Conservation (phyloP, 2,329 filamentous ascomycete genomes). For the Dothideomycetes sp. region DNA sequence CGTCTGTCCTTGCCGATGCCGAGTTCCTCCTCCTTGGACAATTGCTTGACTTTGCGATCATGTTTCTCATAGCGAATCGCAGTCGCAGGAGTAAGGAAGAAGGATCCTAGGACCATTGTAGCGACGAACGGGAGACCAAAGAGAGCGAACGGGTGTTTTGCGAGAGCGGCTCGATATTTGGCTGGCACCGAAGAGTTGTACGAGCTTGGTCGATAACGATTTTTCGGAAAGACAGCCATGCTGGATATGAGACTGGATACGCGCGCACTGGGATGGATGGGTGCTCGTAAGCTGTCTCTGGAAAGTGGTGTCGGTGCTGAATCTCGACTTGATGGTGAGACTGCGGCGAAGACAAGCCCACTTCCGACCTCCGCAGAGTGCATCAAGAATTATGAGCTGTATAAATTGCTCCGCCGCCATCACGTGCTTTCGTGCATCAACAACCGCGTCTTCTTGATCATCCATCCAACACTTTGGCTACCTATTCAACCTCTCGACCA, state of each 20-base stretch:
- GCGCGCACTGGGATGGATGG: no score
- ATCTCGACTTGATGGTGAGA: no score
- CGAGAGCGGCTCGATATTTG: constrained; percentile 65
- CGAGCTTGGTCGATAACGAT: constrained; percentile 53
- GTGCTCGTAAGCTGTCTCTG: no score
- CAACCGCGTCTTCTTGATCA: constrained; percentile 7
- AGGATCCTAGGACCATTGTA: constrained; percentile 84
- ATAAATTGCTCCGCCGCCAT: no score
- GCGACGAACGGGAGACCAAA: constrained; percentile 90
- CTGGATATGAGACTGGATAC: not conserved
- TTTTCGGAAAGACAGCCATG: constrained; percentile 29
- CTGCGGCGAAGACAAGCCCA: no score
- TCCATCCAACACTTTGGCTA: not conserved
- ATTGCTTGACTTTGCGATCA: constrained; percentile 77
- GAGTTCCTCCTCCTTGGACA: constrained; percentile 79
- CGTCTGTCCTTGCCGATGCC: constrained; percentile 62
- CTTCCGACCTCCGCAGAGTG: no score
- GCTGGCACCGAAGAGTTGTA: constrained; percentile 57
- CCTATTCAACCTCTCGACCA: not conserved
- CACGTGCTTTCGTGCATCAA: no score
- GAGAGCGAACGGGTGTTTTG: constrained; percentile 75
- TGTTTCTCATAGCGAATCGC: constrained; percentile 89
- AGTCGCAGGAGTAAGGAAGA: constrained; percentile 88
- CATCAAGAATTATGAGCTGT: no score
- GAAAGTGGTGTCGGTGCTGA: no score